These are phyloP conservation scores for Claviceps purpurea DNA, from an alignment of 2,329 filamentous ascomycete genomes.

Conservation along the genomic window DNA sequence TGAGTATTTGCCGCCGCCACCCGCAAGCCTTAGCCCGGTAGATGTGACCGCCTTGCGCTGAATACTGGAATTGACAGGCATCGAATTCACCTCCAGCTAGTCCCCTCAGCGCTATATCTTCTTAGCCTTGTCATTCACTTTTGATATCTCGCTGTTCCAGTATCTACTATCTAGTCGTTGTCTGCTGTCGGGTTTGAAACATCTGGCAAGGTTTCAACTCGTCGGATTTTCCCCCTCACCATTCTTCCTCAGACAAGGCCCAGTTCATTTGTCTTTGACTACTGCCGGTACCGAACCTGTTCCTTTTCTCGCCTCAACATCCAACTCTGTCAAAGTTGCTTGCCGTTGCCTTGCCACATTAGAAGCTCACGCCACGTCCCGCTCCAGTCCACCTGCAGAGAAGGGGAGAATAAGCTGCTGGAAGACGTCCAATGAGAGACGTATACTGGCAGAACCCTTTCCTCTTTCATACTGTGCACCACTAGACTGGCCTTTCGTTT, in stretches of 20 bases:
- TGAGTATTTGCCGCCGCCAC: conserved; percentile 6
- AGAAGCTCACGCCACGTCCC: conserved; percentile 4
- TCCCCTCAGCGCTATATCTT: neutral
- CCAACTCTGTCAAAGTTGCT: neutral
- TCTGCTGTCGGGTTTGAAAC: neutral
- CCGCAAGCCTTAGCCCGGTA: conserved; percentile 1
- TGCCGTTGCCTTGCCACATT: conserved; percentile 4
- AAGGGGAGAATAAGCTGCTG: conserved; percentile 3
- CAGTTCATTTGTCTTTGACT: neutral
- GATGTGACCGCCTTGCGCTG: conserved; percentile 8
- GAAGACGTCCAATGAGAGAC: conserved; percentile 5
- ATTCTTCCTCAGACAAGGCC: neutral
- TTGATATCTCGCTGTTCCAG: neutral
- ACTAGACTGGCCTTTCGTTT: neutral
- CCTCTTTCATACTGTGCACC: neutral
- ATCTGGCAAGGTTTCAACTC: neutral
- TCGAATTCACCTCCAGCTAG: neutral
- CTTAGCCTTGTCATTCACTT: neutral
- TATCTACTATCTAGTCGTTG: neutral
- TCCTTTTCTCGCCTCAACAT: neutral
- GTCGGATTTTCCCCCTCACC: neutral
- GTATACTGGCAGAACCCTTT: neutral
- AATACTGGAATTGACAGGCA: conserved; percentile 2
- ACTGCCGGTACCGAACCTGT: neutral
- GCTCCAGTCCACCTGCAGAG: conserved; percentile 2